A percentile compares a stretch with the other conserved stretches of the same genome.
Conservation (phyloP, 495 filamentous ascomycete species). For the Penicillium tannophilum region DNA sequence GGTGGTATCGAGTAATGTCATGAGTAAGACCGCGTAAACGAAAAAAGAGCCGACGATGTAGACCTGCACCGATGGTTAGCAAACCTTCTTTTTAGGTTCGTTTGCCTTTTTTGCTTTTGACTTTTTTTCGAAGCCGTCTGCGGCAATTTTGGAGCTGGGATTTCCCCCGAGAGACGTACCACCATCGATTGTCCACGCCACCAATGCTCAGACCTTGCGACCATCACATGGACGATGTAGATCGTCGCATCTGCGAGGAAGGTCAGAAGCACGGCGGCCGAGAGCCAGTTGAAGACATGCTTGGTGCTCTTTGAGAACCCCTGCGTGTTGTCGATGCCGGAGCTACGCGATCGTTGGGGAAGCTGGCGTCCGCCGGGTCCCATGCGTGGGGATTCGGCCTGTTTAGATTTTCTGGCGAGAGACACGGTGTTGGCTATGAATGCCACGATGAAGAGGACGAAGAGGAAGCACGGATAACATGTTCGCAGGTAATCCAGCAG, state of each 20-base stretch:
- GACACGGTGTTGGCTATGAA: slow-evolving; percentile 65
- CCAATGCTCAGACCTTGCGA: slow-evolving; percentile 68
- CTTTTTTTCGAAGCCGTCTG: background rate
- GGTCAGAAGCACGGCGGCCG: slow-evolving; percentile 65
- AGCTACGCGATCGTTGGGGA: slow-evolving; percentile 56
- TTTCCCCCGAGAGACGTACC: slow-evolving; percentile 55
- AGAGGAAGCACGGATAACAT: slow-evolving; percentile 65
- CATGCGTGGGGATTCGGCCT: slow-evolving; percentile 36
- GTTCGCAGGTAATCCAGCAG: slow-evolving; percentile 57
- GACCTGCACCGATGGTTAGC: slow-evolving; percentile 56
- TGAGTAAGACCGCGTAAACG: slow-evolving; percentile 68
- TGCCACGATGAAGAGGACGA: slow-evolving; percentile 66
- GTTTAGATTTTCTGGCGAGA: slow-evolving; percentile 47
- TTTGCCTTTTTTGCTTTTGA: background rate
- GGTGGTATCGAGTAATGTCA: slow-evolving; percentile 78
- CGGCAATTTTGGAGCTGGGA: slow-evolving; percentile 3
- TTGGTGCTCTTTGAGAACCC: slow-evolving; percentile 62
- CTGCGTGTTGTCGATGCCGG: slow-evolving; percentile 37
- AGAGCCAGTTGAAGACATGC: slow-evolving; percentile 73
- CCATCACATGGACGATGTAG: slow-evolving; percentile 75
- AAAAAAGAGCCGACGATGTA: slow-evolving; percentile 80
- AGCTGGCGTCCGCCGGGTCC: slow-evolving; percentile 85
- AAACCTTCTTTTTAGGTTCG: background rate
- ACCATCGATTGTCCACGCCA: slow-evolving; percentile 87
- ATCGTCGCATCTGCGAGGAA: slow-evolving; percentile 74